These are phyloP conservation scores for Ruellia speciosa DNA, from an alignment of 305 asterid genomes.

Conservation along the genomic window DNA sequence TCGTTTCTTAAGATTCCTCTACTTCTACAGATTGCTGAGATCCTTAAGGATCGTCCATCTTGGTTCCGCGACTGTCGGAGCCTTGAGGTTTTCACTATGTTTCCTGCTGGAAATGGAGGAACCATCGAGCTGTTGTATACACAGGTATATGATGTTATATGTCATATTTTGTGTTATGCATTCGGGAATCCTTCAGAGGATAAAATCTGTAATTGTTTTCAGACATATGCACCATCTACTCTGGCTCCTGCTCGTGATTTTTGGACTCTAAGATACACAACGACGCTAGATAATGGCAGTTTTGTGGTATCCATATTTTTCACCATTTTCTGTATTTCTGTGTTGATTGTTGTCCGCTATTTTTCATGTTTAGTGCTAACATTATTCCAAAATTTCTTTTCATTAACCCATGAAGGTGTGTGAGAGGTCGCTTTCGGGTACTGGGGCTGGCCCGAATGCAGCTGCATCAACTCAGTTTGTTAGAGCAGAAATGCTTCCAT, in stretches of 20 bases:
- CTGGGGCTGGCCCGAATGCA: conserved; percentile 71
- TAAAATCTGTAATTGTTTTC: conserved; percentile 21
- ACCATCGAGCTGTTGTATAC: conserved; percentile 73
- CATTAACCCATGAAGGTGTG: conserved; percentile 41
- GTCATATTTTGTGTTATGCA: not conserved
- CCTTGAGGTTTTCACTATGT: conserved; percentile 76
- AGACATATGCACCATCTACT: conserved; percentile 88
- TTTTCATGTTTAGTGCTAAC: not conserved
- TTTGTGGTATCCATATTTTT: conserved; percentile 57
- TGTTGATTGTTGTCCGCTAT: not conserved
- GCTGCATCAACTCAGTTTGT: conserved; percentile 66
- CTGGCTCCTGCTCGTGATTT: conserved; percentile 92
- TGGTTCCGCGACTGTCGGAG: conserved; percentile 95
- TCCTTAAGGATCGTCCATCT: conserved; percentile 85
- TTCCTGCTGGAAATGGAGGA: conserved; percentile 90
- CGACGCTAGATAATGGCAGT: conserved; percentile 75
- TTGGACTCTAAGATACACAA: conserved; percentile 93
- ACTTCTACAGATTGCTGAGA: conserved; percentile 64
- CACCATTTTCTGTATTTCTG: not conserved
- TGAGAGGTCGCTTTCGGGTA: conserved; percentile 84
- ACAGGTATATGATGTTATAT: conserved; percentile 42
- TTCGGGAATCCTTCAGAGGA: not conserved
- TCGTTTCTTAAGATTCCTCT: conserved; percentile 1
- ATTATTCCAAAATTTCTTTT: not conserved
- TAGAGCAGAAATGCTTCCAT: conserved; percentile 82